Evolutionary conservation across 495 filamentous ascomycete genomes (phyloP), one percentile per base, ranked within the genome.

Genomic region (Neurospora terricola): DNA sequence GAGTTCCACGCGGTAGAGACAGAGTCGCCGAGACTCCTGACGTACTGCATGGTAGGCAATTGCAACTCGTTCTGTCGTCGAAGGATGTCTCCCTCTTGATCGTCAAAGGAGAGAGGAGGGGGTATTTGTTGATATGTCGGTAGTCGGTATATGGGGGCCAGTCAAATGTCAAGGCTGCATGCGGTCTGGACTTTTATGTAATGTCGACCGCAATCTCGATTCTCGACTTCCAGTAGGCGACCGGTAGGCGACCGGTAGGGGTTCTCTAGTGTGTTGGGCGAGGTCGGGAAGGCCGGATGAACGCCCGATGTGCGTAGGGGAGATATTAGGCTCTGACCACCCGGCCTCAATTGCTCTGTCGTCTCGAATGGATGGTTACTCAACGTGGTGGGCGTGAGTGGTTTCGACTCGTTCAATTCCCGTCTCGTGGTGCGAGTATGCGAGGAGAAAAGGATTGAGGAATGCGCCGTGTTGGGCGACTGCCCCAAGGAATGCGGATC

Each of bases 1-100:
- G 94, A 97, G 82, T 98, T 98, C 96, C 96, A 99, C 79, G 96
- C 96, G 84, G 96, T 97, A 43, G 94, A 97, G 76, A 98, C 94
- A 42, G 96, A 96, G 78, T 95, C 94, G 81, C 93, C 94, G 77
- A 98, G 90, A 83, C 93, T 97, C 71, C 96, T 89, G 76, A 98
- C 95, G 92, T 98, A 98, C 86, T 99, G 94, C 96, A 99, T 99
- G 69, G 80, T 81, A 23, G 59, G 54, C 62, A 59, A n/a, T 73
- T 14, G 18, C 18, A 12, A 39, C 23, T 62, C 54, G 27, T 21
- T 43, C 18, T 23, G 37, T 69, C 27, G 43, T 30, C 42, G 30
- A 48, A 34, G 36, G 48, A 37, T 69, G 36, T 37, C 39, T n/a
- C n/a, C 42, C 42, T 42, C 36, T 38, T 18, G 69, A 45, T 37